Base-by-base conservation (phyloP, 2,329 filamentous ascomycete genomes). In the Nothophaeocryptopus gaeumannii region DNA sequence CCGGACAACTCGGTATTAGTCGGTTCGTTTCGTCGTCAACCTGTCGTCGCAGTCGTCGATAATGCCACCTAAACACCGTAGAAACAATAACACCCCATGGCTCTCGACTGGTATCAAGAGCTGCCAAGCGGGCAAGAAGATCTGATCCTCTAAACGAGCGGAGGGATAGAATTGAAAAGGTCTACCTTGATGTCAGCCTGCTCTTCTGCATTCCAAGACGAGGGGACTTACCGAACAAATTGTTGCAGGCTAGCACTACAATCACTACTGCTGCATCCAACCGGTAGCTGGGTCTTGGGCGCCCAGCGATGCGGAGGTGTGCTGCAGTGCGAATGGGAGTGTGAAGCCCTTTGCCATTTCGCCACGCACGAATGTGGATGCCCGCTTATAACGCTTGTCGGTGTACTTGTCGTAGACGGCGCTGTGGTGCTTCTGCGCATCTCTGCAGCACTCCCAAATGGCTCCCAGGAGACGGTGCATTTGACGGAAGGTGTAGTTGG, bases 351-450 rank as follows among this genome's bases (percentile, higher is more conserved):
- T 80, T 51, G 75, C 72, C 56, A 96, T 76, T 68, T 92, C 86
- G 13, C 76, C 77, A 67, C 91, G 83, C 47, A 96, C 92, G 60
- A 88, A 90, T 14, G 82, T 72, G 13, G 93, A 88, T 8, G 89
- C 88, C 47, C 85, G 81, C 77, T 95, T 95, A 77, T 89, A 97
- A 45, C 88, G 83, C 66, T 85, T 87, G 68, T 95, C 88, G 33
- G 82, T 79, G 72, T 96, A 99, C 72, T 99, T 99, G 48, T 96
- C 89, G 66, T 82, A 96, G 36, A 99, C 86, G 7, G 90, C 89
- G 26, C 77, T 73, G 67, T 99, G 93, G 67, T 99, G 93, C 63
- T 85, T 84, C 56, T 79, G 78, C 5, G 90, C 87, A 48, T 84
- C 80, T 53, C 89, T 84, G 71, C 90, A 96, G 74, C 92, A 97